Conservation (phyloP, 306 rosid species). For the Quercus cerris region DNA sequence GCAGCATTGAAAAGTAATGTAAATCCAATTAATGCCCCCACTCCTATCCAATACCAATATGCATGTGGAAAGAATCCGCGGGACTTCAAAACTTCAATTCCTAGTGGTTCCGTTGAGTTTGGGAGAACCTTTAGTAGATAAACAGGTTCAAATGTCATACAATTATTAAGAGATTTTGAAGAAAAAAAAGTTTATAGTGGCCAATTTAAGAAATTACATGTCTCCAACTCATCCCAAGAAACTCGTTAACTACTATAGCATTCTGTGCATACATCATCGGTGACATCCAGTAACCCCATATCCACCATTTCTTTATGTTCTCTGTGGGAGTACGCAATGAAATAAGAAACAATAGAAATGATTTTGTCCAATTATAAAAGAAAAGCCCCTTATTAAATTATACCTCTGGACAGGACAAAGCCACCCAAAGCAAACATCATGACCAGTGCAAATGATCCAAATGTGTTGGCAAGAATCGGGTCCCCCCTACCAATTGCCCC, state of each 20-base stretch:
- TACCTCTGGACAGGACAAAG: conserved; percentile 42
- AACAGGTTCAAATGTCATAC: not conserved
- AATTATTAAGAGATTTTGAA: not conserved
- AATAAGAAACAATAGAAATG: conserved; percentile 15
- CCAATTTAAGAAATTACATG: conserved; percentile 31
- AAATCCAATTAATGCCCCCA: conserved; percentile 43
- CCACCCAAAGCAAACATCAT: conserved; percentile 39
- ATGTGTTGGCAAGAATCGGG: conserved; percentile 37
- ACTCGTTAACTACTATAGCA: conserved; percentile 53
- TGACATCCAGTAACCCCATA: conserved; percentile 59
- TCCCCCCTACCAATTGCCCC: conserved; percentile 45
- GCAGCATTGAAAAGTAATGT: conserved; percentile 28
- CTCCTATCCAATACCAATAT: conserved; percentile 64
- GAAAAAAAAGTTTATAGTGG: not conserved
- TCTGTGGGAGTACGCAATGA: conserved; percentile 32
- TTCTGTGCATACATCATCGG: conserved; percentile 59
- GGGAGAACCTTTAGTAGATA: conserved; percentile 23
- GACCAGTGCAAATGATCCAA: conserved; percentile 30
- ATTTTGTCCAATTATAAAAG: not conserved
- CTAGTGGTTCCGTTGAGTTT: conserved; percentile 32
- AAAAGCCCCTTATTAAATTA: not conserved
- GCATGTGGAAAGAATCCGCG: conserved; percentile 41
- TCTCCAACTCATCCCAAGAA: conserved; percentile 56
- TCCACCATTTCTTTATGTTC: conserved; percentile 49
- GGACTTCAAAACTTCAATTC: conserved; percentile 38